Percentiles rank a stretch among this genome's conserved stretches.
These are phyloP conservation scores for Cryptosporidium sp. DNA, from an alignment of 169 alveolate species.

Conservation along the genomic window DNA sequence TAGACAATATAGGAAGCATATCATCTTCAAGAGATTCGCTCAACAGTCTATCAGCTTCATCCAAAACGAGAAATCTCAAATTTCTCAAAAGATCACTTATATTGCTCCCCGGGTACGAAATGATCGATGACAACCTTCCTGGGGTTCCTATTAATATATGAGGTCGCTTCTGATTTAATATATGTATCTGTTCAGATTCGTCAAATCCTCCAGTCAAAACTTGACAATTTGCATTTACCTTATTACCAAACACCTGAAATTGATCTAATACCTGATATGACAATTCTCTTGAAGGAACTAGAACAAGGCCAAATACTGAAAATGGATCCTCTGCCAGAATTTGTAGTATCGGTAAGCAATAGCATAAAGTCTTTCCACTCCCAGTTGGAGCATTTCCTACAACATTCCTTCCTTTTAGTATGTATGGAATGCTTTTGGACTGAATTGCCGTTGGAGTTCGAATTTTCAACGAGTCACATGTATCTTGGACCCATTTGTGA, in stretches of 20 bases:
- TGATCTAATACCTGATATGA: slow-evolving; percentile 96
- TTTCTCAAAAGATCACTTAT: slow-evolving; percentile 84
- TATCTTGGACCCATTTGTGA: slow-evolving; percentile 49
- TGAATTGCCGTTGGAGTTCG: slow-evolving; percentile 92
- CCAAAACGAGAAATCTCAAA: slow-evolving; percentile 92
- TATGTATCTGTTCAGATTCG: slow-evolving; percentile 85
- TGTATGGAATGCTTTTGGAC: slow-evolving; percentile 89
- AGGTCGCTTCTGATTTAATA: slow-evolving; percentile 88
- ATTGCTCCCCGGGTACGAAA: slow-evolving; percentile 81
- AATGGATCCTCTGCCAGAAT: slow-evolving; percentile 93
- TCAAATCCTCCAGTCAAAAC: slow-evolving; percentile 94
- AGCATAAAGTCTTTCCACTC: slow-evolving; percentile 98
- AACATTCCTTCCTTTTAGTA: slow-evolving; percentile 90
- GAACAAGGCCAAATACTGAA: slow-evolving; percentile 94
- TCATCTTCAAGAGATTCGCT: slow-evolving; percentile 87
- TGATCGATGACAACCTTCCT: slow-evolving; percentile 91
- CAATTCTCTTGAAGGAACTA: slow-evolving; percentile 98
- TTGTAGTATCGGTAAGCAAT: slow-evolving; percentile 94
- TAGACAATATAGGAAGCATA: slow-evolving; percentile 80
- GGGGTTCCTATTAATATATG: slow-evolving; percentile 97
- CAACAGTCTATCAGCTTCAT: slow-evolving; percentile 97
- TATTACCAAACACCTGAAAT: slow-evolving; percentile 92
- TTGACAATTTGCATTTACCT: slow-evolving; percentile 86
- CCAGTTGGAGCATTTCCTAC: slow-evolving; percentile 97
- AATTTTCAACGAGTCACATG: slow-evolving; percentile 77